Conservation (phyloP, 345 rosid species). For the Eucalyptus dawsonii region DNA sequence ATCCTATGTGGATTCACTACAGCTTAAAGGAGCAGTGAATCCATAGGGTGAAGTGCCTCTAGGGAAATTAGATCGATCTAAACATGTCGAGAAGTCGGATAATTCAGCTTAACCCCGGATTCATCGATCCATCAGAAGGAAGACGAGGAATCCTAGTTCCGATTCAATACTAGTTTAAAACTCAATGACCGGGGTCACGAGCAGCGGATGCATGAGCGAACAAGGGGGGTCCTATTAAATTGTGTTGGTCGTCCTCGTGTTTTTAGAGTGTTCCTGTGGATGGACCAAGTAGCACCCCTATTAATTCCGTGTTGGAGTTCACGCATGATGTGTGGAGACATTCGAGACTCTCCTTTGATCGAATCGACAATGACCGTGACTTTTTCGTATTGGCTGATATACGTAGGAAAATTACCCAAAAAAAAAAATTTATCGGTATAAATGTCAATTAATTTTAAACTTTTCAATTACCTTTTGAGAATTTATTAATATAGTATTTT, state of each 20-base stretch:
- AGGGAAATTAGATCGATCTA: neutral
- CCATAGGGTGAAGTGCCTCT: neutral
- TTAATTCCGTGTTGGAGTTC: neutral
- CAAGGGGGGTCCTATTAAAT: neutral
- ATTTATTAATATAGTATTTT: neutral
- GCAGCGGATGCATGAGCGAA: neutral
- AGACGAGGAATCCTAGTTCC: too few species aligned
- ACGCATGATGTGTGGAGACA: neutral
- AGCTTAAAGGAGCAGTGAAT: neutral
- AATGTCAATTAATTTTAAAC: fast-evolving
- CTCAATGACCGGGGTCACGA: neutral
- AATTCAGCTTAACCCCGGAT: neutral
- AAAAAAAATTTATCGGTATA: fast-evolving
- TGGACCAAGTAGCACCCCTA: neutral
- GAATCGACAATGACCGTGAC: neutral
- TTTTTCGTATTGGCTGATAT: neutral
- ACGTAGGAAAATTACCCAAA: neutral
- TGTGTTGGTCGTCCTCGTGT: neutral
- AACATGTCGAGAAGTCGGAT: neutral
- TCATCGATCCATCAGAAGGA: fast-evolving
- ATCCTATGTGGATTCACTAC: neutral
- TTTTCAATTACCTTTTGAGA: neutral
- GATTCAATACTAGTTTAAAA: neutral
- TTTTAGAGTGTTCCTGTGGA: neutral
- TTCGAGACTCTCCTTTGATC: neutral